These are phyloP conservation scores for Phascolomyces articulosus DNA, from an alignment of 371 early-diverging fungal genomes.

Conservation along the genomic window DNA sequence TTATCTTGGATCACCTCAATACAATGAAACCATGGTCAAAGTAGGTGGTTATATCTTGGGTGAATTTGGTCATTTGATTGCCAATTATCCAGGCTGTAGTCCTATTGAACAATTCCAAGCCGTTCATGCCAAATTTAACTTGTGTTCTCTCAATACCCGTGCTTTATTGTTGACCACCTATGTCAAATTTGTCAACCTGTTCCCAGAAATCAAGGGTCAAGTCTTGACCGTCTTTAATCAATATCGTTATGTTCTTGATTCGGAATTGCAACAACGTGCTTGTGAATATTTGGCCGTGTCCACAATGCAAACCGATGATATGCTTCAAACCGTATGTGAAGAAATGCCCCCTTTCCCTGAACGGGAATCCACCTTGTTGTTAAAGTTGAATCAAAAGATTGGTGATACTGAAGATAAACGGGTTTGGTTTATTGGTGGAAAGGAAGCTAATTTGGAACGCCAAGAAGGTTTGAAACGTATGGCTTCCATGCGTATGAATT, in stretches of 20 bases:
- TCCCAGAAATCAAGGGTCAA: conserved; percentile 94
- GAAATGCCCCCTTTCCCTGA: conserved; percentile 98
- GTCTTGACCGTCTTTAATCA: conserved; percentile 84
- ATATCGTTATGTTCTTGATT: conserved; percentile 86
- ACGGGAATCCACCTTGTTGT: conserved; percentile 87
- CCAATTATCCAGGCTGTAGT: conserved; percentile 77
- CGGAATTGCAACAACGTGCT: conserved; percentile 95
- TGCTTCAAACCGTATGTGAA: conserved; percentile 91
- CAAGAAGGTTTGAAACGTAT: conserved; percentile 51
- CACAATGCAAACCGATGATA: conserved; percentile 81
- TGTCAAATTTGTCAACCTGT: conserved; percentile 92
- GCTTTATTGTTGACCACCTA: conserved; percentile 90
- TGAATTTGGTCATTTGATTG: conserved; percentile 95
- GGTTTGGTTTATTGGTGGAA: conserved; percentile 93
- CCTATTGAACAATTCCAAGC: conserved; percentile 94
- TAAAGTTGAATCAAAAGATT: conserved; percentile 80
- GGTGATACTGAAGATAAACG: conserved; percentile 94
- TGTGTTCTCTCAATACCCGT: conserved; percentile 79
- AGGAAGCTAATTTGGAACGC: conserved; percentile 74
- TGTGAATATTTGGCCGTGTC: conserved; percentile 93
- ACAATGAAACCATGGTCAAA: conserved; percentile 93
- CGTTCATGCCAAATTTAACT: conserved; percentile 86
- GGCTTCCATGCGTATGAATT: conserved; percentile 42
- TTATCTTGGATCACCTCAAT: conserved; percentile 80
- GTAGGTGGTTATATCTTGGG: conserved; percentile 96